These are phyloP conservation scores for Paramecium sonneborni DNA, from an alignment of 73 alveolate genomes.

Conservation along the genomic window DNA sequence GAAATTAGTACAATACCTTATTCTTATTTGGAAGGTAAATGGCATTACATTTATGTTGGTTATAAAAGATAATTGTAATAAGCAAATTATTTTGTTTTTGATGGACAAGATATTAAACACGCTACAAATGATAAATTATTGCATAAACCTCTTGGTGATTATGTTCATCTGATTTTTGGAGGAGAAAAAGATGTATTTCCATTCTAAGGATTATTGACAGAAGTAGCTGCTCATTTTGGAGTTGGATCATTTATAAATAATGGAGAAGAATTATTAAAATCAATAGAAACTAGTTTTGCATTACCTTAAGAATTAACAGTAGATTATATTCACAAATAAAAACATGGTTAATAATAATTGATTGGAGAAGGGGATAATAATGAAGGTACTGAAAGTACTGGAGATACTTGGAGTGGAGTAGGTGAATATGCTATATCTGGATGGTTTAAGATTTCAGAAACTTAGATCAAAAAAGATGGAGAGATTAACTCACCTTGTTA, in stretches of 20 bases:
- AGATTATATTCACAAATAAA: neutral
- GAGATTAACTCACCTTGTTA: neutral
- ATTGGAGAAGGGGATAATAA: slow-evolving; percentile 28
- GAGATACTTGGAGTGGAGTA: slow-evolving; percentile 52
- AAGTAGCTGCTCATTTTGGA: slow-evolving; percentile 27
- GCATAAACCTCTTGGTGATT: slow-evolving; percentile 40
- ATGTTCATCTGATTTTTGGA: neutral
- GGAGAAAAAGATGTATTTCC: slow-evolving; percentile 21
- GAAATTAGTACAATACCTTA: slow-evolving; percentile 18
- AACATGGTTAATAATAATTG: slow-evolving; percentile 16
- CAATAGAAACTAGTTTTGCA: neutral
- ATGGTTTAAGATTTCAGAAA: slow-evolving; percentile 41
- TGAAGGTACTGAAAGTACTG: neutral
- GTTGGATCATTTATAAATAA: neutral
- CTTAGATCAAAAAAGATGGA: neutral
- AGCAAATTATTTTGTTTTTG: slow-evolving; percentile 28
- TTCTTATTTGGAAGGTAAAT: slow-evolving; percentile 6
- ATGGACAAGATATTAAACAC: neutral
- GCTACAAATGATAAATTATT: slow-evolving; percentile 16
- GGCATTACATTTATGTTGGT: slow-evolving; percentile 46
- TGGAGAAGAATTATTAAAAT: neutral
- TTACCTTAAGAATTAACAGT: slow-evolving; percentile 41
- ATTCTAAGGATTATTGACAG: neutral
- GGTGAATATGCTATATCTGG: slow-evolving; percentile 53
- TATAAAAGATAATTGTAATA: neutral